phyloP scores from a whole-genome alignment of 352 stramenopile genomes.

The Globisporangium heterothallicum region DNA sequence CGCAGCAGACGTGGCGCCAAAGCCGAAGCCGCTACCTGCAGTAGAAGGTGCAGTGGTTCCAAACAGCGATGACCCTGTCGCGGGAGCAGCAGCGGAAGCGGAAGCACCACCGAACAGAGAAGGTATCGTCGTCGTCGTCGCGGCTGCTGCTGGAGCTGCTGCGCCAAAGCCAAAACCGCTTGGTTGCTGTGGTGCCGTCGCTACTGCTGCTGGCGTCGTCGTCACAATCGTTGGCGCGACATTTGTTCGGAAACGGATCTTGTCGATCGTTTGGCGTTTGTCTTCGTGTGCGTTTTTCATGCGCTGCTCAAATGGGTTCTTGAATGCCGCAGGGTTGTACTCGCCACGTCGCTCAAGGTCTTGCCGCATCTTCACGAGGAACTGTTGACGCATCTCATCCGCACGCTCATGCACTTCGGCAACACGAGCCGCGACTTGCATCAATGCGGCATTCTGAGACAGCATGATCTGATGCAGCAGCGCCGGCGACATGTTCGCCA shows the following conservation, averaged over 20 bases:
- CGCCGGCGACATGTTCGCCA: conserved; percentile 19
- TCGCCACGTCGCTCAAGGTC: conserved; percentile 60
- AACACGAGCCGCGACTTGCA: conserved; percentile 69
- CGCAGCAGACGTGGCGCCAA: conserved; percentile 19
- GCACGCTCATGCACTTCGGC: conserved; percentile 73
- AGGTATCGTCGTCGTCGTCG: conserved; percentile 10
- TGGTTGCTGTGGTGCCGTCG: conserved; percentile 15
- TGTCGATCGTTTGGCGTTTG: conserved; percentile 58
- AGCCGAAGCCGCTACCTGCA: conserved; percentile 33
- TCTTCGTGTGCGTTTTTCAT: conserved; percentile 66
- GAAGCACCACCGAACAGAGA: conserved; percentile 14
- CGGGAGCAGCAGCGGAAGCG: background rate
- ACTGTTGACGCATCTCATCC: conserved; percentile 64
- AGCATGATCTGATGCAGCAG: conserved; percentile 70
- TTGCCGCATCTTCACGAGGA: conserved; percentile 57
- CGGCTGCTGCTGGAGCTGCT: conserved; percentile 1
- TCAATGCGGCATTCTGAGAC: conserved; percentile 69
- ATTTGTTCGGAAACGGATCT: conserved; percentile 72
- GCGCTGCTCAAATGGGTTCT: conserved; percentile 75
- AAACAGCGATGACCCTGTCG: conserved; percentile 12
- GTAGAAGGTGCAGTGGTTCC: conserved; percentile 7
- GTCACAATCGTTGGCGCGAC: conserved; percentile 63
- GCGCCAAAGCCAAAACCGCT: conserved; percentile 45
- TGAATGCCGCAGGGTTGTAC: conserved; percentile 48
- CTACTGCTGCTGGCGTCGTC: conserved; percentile 9